These are phyloP conservation scores for Aristolochia contorta DNA, from an alignment of 164 flowering plant genomes.

Conservation along the genomic window DNA sequence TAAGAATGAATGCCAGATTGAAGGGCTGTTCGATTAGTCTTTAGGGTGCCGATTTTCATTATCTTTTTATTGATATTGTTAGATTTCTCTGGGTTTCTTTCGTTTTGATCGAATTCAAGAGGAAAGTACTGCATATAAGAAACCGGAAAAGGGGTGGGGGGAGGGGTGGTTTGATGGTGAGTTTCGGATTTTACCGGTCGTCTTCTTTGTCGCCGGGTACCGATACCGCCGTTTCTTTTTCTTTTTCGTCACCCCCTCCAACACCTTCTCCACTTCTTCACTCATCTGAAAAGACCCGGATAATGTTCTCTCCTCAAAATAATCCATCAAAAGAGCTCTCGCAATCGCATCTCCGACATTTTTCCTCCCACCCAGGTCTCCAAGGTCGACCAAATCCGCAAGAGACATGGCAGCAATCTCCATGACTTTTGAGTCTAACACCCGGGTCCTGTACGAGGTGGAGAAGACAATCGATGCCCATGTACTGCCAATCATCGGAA, in stretches of 20 bases:
- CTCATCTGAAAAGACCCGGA: slow-evolving; percentile 11
- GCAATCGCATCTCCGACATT: slow-evolving; percentile 47
- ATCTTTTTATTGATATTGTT: too few relatives aligned
- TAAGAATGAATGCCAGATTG: too few relatives aligned
- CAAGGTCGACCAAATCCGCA: slow-evolving; percentile 47
- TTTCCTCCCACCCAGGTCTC: slow-evolving; percentile 32
- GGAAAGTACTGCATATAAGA: too few relatives aligned
- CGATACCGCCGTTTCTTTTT: slow-evolving; percentile 3
- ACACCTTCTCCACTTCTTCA: slow-evolving; percentile 9
- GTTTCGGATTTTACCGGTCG: slow-evolving; percentile 7
- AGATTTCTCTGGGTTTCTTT: too few relatives aligned
- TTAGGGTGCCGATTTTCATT: too few relatives aligned
- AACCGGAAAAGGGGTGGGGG: too few relatives aligned
- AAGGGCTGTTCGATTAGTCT: too few relatives aligned
- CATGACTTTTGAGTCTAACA: slow-evolving; percentile 46
- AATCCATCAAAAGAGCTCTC: slow-evolving; percentile 23
- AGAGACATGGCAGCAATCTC: slow-evolving; percentile 32
- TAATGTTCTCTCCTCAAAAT: slow-evolving; percentile 16
- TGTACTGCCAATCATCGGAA: slow-evolving; percentile 88
- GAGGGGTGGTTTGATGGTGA: neutral
- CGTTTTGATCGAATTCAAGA: neutral
- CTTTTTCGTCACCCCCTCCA: slow-evolving; percentile 22
- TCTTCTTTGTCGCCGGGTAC: neutral
- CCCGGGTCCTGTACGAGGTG: slow-evolving; percentile 49
- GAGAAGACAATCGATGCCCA: slow-evolving; percentile 71